Percentiles rank a stretch among this genome's conserved stretches.
phyloP scores from a whole-genome alignment of 164 flowering plant genomes.

The Litsea cubeba region DNA sequence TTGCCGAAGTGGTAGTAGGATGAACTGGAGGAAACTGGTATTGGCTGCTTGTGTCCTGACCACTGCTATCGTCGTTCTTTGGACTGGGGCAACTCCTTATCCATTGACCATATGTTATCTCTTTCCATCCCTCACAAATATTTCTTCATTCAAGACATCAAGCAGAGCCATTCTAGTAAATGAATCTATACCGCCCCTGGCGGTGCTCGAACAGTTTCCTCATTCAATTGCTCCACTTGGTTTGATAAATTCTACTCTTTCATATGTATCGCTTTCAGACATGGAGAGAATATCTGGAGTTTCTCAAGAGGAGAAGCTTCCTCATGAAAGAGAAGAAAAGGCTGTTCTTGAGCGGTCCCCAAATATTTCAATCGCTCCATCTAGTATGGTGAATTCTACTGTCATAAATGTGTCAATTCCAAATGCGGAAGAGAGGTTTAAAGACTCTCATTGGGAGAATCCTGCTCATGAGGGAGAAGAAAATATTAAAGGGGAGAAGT shows the following conservation, averaged over 20 bases:
- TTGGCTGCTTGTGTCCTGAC: constrained; percentile 38
- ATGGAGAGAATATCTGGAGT: neutral
- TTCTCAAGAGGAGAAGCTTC: neutral
- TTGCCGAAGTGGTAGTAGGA: constrained; percentile 18
- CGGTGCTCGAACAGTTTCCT: constrained; percentile 17
- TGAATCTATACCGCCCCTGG: constrained; percentile 18
- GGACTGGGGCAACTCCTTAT: constrained; percentile 33
- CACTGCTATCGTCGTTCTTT: constrained; percentile 38
- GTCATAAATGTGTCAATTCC: neutral
- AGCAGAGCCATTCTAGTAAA: constrained; percentile 20
- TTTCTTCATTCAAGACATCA: constrained; percentile 25
- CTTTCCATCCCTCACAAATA: constrained; percentile 15
- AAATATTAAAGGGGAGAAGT: constrained; percentile 10
- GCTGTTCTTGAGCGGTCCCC: neutral
- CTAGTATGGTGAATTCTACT: neutral
- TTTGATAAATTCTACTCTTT: constrained; percentile 26
- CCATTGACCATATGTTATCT: constrained; percentile 34
- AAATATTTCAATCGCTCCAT: neutral
- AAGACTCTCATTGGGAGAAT: neutral
- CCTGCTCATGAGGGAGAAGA: constrained; percentile 14
- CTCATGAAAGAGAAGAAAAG: constrained; percentile 14
- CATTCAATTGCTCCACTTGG: constrained; percentile 21
- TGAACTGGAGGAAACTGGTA: constrained; percentile 55
- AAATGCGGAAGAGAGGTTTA: constrained; percentile 7
- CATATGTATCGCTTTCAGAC: constrained; percentile 8